Evolutionary conservation across 2,329 filamentous ascomycete genomes (phyloP).

Genomic region (Fusarium lateritium): DNA sequence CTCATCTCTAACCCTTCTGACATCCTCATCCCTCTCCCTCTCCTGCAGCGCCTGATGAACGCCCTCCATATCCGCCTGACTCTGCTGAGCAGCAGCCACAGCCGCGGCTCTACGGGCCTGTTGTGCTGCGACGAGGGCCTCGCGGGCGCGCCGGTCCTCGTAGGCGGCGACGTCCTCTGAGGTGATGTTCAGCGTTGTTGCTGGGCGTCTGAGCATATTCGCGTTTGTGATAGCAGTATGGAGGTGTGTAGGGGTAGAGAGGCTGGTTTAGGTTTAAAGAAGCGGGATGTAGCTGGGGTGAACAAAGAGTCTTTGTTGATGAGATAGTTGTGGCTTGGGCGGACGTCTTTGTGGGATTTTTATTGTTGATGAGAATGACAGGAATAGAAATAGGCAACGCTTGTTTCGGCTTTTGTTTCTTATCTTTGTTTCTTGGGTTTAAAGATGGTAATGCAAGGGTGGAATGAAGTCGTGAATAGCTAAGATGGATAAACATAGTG

Average conservation of each 20-base stretch:
- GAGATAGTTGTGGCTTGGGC: background rate
- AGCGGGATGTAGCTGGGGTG: background rate
- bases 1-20: slow-evolving; percentile 55
- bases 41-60: slow-evolving; percentile 47
- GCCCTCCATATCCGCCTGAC: slow-evolving; percentile 49
- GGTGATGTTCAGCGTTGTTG: slow-evolving; percentile 78
- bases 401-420: background rate
- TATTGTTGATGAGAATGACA: background rate
- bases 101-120: slow-evolving; percentile 49
- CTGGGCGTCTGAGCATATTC: slow-evolving; percentile 75
- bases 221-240: background rate
- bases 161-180: slow-evolving; percentile 79
- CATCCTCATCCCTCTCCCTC: slow-evolving; percentile 48
- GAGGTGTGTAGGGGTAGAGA: background rate
- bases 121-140: slow-evolving; percentile 56
- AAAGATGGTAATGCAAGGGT: slow-evolving; percentile 10
- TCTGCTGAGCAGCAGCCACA: slow-evolving; percentile 40
- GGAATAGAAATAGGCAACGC: background rate
- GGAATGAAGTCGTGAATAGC: background rate
- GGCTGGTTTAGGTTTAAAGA: background rate
- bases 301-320: slow-evolving; percentile 24
- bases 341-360: too few relatives aligned
- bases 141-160: slow-evolving; percentile 71
- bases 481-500: slow-evolving; percentile 31
- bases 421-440: background rate